These are phyloP conservation scores for Brassica cretica DNA, from an alignment of 345 rosid species.

Conservation along the genomic window DNA sequence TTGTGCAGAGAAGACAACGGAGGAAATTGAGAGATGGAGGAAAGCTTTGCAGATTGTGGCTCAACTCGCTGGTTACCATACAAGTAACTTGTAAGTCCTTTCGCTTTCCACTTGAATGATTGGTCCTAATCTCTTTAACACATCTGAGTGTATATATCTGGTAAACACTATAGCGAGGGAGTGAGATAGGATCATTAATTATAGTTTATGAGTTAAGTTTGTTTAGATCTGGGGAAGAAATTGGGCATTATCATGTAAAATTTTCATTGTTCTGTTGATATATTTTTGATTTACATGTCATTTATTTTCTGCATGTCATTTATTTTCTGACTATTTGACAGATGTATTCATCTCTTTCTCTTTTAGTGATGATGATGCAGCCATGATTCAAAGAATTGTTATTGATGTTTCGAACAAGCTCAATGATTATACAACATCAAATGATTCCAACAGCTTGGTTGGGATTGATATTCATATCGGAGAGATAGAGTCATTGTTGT, in stretches of 20 bases:
- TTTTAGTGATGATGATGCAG: background rate
- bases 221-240: background rate
- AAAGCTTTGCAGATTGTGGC: background rate
- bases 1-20: background rate
- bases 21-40: background rate
- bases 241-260: background rate
- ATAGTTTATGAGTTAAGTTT: background rate
- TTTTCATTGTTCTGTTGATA: background rate
- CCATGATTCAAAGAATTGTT: background rate
- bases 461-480: background rate
- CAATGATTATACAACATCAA: background rate
- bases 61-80: background rate
- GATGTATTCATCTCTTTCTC: background rate
- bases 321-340: background rate
- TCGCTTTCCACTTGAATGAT: background rate
- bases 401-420: background rate
- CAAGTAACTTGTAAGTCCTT: background rate
- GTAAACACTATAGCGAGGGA: background rate
- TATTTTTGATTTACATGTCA: too few relatives aligned
- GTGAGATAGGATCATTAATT: background rate
- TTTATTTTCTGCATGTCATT: background rate
- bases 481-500: background rate
- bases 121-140: background rate
- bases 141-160: background rate
- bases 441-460: background rate